phyloP scores from a whole-genome alignment of 2,329 filamentous ascomycete genomes.

The Calonectria hawksworthii region DNA sequence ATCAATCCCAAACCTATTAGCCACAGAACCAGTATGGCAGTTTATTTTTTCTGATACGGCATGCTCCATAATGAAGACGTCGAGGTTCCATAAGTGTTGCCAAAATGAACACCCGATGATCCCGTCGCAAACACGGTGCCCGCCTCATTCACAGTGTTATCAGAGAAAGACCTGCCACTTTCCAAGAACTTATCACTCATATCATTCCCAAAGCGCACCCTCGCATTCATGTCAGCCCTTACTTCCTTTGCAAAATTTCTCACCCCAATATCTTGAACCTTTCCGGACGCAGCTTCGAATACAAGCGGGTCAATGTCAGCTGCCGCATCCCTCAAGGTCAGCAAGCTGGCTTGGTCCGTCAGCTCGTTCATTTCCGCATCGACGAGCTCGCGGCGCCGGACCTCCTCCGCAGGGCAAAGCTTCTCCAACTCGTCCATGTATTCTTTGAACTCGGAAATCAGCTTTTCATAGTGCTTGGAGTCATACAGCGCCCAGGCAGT shows the following conservation, averaged over 20 bases:
- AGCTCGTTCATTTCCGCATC: slow-evolving; percentile 42
- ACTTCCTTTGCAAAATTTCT: slow-evolving; percentile 19
- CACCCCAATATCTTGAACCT: neutral
- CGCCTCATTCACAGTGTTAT: slow-evolving; percentile 17
- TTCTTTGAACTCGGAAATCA: slow-evolving; percentile 39
- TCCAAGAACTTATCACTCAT: slow-evolving; percentile 10
- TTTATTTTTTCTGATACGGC: no score
- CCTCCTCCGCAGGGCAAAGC: slow-evolving; percentile 35
- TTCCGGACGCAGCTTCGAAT: slow-evolving; percentile 16
- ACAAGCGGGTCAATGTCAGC: slow-evolving; percentile 14
- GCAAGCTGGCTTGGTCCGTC: slow-evolving; percentile 40
- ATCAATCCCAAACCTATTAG: no score
- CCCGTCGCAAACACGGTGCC: neutral
- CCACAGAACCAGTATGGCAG: no score
- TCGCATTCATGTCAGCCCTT: neutral
- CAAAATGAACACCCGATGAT: neutral
- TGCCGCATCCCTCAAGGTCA: slow-evolving; percentile 28
- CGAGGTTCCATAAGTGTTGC: neutral
- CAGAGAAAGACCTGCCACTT: neutral
- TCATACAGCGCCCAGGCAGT: slow-evolving; percentile 25
- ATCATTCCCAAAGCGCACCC: slow-evolving; percentile 23
- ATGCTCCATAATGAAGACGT: no score
- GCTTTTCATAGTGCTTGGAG: slow-evolving; percentile 32
- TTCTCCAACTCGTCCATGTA: slow-evolving; percentile 46
- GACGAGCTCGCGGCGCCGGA: slow-evolving; percentile 29